Evolutionary conservation across 768 basidiomycete species (phyloP).

Genomic region (Agaricus sinodeliciosus): DNA sequence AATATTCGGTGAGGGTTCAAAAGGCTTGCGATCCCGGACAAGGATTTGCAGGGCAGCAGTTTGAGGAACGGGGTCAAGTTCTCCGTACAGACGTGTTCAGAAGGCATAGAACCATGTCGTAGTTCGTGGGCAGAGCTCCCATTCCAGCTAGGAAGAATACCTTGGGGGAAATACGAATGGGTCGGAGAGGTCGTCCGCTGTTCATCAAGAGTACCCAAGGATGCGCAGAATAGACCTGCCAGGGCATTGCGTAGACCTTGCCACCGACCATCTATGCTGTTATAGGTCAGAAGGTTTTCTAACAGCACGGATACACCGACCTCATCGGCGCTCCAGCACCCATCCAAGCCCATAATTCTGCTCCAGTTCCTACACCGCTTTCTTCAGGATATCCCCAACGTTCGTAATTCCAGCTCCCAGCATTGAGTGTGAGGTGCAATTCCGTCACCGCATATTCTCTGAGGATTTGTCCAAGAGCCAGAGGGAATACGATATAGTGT

Average conservation of each 20-base stretch:
- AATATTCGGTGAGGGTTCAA: constrained; percentile 84
- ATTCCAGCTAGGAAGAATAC: constrained; percentile 42
- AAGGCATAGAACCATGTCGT: constrained; percentile 72
- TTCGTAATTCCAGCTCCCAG: constrained; percentile 88
- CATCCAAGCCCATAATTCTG: constrained; percentile 91
- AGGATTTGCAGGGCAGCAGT: constrained; percentile 86
- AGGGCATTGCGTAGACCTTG: constrained; percentile 80
- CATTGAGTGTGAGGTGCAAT: constrained; percentile 83
- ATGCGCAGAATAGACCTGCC: constrained; percentile 92
- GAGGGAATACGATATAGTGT: constrained; percentile 84
- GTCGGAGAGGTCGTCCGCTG: constrained; percentile 66
- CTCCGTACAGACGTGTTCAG: constrained; percentile 93
- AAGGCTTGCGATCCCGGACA: constrained; percentile 76
- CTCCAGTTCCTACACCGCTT: constrained; percentile 73
- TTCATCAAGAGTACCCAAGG: constrained; percentile 71
- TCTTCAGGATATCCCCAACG: constrained; percentile 80
- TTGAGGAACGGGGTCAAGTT: constrained; percentile 96
- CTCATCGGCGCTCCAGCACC: constrained; percentile 49
- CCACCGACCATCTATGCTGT: constrained; percentile 76
- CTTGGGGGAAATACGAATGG: constrained; percentile 56
- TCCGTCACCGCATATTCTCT: constrained; percentile 83
- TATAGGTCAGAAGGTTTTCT: constrained; percentile 7
- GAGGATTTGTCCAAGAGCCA: constrained; percentile 81
- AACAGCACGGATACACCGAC: constrained; percentile 25
- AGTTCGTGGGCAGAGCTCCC: constrained; percentile 40